These are phyloP conservation scores for Lathyrus sativus DNA, from an alignment of 306 rosid species.

Conservation along the genomic window DNA sequence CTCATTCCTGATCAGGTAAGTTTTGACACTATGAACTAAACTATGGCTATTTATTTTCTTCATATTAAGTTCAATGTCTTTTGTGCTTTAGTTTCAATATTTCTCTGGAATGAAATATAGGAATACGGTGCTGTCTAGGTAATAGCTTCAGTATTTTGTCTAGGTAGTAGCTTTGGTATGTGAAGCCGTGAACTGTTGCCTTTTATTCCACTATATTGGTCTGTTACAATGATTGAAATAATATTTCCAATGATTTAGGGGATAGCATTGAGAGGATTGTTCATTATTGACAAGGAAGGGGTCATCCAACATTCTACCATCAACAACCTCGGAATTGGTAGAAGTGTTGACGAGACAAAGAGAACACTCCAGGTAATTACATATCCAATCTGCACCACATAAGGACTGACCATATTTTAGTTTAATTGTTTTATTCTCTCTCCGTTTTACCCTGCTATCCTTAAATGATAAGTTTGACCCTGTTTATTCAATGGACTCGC, in stretches of 20 bases:
- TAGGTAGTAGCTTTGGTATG: not conserved
- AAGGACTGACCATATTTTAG: constrained; percentile 7
- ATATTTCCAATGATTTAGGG: constrained; percentile 57
- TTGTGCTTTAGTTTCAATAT: constrained; percentile 18
- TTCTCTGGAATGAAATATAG: constrained; percentile 24
- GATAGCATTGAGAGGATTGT: constrained; percentile 92
- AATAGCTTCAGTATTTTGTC: constrained; percentile 1
- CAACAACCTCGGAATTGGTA: constrained; percentile 94
- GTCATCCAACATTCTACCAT: constrained; percentile 94
- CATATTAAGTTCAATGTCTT: not conserved
- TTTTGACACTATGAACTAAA: not conserved
- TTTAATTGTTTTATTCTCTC: not conserved
- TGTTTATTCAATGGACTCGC: constrained; percentile 38
- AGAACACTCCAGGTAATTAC: constrained; percentile 88
- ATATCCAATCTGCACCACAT: constrained; percentile 2
- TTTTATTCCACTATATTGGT: constrained; percentile 27
- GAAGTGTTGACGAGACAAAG: constrained; percentile 97
- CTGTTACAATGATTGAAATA: constrained; percentile 16
- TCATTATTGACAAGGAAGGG: constrained; percentile 98
- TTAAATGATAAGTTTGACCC: constrained; percentile 14
- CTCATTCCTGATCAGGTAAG: constrained; percentile 93
- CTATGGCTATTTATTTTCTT: constrained; percentile 18
- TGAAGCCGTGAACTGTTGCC: constrained; percentile 14
- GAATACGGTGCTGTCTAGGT: constrained; percentile 19
- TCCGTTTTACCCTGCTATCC: not conserved